Percentiles rank a stretch among this genome's conserved stretches.
Conservation (phyloP, 2,329 filamentous ascomycete species). For the Neofusicoccum parvum region DNA sequence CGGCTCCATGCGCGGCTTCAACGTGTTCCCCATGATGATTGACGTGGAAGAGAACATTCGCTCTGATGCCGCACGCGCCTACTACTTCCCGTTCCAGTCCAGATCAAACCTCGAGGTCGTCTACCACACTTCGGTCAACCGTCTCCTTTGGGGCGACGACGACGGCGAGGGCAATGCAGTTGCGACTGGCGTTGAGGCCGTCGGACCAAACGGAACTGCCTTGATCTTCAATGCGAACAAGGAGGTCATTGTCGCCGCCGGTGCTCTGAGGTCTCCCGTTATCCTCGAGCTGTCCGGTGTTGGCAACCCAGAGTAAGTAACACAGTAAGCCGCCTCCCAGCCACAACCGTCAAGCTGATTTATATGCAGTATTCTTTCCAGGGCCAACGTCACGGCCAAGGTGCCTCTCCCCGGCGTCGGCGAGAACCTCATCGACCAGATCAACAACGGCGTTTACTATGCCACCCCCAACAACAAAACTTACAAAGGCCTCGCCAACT, state of each 20-base stretch:
- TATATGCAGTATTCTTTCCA: slow-evolving; percentile 11
- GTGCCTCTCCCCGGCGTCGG: slow-evolving; percentile 27
- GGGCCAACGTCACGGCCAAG: slow-evolving; percentile 20
- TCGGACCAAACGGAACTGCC: not conserved
- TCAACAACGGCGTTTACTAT: slow-evolving; percentile 22
- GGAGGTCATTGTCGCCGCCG: slow-evolving; percentile 27
- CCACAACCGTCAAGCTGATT: not conserved
- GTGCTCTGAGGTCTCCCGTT: slow-evolving; percentile 23
- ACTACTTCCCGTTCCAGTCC: slow-evolving; percentile 44
- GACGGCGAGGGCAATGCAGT: slow-evolving; percentile 26
- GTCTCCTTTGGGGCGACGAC: not conserved
- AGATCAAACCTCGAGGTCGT: slow-evolving; percentile 47
- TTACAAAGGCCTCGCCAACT: slow-evolving; percentile 28
- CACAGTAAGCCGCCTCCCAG: not conserved
- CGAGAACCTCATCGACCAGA: slow-evolving; percentile 30
- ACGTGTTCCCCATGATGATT: slow-evolving; percentile 46
- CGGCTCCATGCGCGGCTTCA: slow-evolving; percentile 35
- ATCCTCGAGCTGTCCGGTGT: slow-evolving; percentile 27
- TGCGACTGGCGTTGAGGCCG: slow-evolving; percentile 9
- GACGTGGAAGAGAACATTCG: slow-evolving; percentile 42
- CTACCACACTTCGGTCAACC: slow-evolving; percentile 30
- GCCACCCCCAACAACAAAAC: slow-evolving; percentile 22
- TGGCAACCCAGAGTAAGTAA: slow-evolving; percentile 22
- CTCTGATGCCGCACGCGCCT: slow-evolving; percentile 52
- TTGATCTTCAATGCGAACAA: slow-evolving; percentile 15